These are phyloP conservation scores for Flaveria brownii DNA, from an alignment of 129 eudicot genomes.

Conservation along the genomic window DNA sequence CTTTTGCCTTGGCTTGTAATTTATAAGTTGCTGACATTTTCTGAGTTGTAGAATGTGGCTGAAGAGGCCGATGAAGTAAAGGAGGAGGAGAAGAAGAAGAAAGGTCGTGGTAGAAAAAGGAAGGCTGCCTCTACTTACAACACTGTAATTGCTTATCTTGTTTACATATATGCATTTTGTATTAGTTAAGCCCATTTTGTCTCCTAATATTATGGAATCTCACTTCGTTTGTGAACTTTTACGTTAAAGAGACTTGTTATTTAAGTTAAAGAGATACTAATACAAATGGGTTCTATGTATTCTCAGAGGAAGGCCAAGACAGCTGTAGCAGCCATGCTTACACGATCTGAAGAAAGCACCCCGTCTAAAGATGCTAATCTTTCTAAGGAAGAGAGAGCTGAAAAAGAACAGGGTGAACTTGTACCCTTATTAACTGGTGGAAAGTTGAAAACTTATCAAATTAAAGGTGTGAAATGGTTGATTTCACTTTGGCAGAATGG, in stretches of 20 bases:
- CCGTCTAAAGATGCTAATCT: slow-evolving; percentile 57
- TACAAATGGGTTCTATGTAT: neutral
- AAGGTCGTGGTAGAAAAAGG: slow-evolving; percentile 77
- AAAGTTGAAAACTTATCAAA: slow-evolving; percentile 80
- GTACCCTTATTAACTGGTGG: slow-evolving; percentile 96
- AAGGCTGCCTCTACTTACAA: slow-evolving; percentile 58
- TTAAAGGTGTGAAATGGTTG: slow-evolving; percentile 96
- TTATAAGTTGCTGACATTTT: slow-evolving; percentile 21
- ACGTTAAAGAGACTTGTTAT: neutral
- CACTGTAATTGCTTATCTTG: slow-evolving; percentile 45
- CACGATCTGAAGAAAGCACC: slow-evolving; percentile 62
- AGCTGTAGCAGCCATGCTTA: slow-evolving; percentile 96
- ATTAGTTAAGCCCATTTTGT: neutral
- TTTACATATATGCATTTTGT: slow-evolving; percentile 2
- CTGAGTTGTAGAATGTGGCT: slow-evolving; percentile 54
- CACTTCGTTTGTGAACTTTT: neutral
- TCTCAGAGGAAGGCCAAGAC: slow-evolving; percentile 82
- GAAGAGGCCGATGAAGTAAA: slow-evolving; percentile 48
- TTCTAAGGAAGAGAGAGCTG: slow-evolving; percentile 60
- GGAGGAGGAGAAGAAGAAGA: slow-evolving; percentile 57
- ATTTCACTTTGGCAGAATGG: slow-evolving; percentile 98
- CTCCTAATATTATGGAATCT: neutral
- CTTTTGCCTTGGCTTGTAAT: neutral
- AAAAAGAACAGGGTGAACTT: slow-evolving; percentile 82
- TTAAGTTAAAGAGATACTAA: neutral